Base-by-base conservation (phyloP, 768 basidiomycete species). In the Sarcodon aspratus region DNA sequence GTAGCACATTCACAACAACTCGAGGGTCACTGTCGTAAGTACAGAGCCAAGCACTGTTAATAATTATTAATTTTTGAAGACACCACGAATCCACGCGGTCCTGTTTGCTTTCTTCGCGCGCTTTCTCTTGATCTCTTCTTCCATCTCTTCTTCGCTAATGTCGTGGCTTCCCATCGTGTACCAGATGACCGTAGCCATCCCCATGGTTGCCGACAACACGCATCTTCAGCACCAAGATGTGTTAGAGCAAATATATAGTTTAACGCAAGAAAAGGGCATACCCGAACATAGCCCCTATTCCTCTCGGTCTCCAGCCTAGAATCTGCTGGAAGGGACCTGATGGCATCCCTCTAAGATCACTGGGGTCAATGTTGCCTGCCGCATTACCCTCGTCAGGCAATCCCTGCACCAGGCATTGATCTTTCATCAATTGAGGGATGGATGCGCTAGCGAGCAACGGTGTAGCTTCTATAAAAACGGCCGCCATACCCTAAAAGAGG, bases 101-200 rank as follows among this genome's bases (percentile, higher is more conserved):
- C 40, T 17, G 11, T 13, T 66, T 51, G 68, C 73, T 68, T 85
- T 91, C 48, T 66, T 71, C 27, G 73, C 81, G 9, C 82, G 65
- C 48, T 71, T 66, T 53, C 66, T 64, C 53, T 73, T 66, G 47
- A 76, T 78, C 63, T 89, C 85, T 15, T 74, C 69, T 61, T 91
- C 89, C 34, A 89, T 73, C 67, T 95, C 92, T 54, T 81, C 81
- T 37, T 91, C 90, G 42, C 83, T 75, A 51, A 88, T 69, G 8
- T 42, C 7, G 49, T 67, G 67, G 5, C 77, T 79, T n/a, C 89
- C 88, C 43, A 80, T 68, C 35, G 83, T 68, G 65, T 98, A 98
- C 91, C 93, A 98, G 36, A 80, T 68, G 32, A 95, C 87, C 1
- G 79, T 74, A 7, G 69, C 53, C 82, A 96, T 86, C 0, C 95